Percentiles rank a stretch among this genome's conserved stretches.
Evolutionary conservation across 352 stramenopile genomes (phyloP).

Genomic region (Aphanomyces euteiches): DNA sequence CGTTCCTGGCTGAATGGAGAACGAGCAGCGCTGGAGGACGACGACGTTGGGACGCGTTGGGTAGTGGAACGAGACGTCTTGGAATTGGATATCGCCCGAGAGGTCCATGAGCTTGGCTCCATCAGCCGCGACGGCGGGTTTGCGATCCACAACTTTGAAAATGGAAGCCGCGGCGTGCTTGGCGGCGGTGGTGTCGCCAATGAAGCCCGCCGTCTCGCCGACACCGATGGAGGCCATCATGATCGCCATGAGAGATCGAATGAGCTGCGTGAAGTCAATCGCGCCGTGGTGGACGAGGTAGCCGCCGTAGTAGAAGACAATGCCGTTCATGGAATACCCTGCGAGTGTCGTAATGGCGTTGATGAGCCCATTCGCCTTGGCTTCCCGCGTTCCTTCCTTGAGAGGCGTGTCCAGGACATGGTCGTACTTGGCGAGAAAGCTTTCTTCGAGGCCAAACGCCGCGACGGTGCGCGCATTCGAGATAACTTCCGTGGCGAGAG

Average conservation of each 20-base stretch:
- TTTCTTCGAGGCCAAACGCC: slow-evolving; percentile 33
- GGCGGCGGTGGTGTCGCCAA: slow-evolving; percentile 34
- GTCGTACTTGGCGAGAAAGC: slow-evolving; percentile 33
- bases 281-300: slow-evolving; percentile 41
- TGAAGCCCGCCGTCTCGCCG: slow-evolving; percentile 33
- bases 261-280: slow-evolving; percentile 46
- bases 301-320: slow-evolving; percentile 58
- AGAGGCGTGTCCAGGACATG: slow-evolving; percentile 35
- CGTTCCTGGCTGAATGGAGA: slow-evolving; percentile 39
- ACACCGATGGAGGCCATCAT: slow-evolving; percentile 45
- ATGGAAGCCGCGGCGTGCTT: slow-evolving; percentile 37
- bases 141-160: slow-evolving; percentile 37
- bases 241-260: slow-evolving; percentile 52
- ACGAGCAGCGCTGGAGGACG: slow-evolving; percentile 27
- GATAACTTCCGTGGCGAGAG: slow-evolving; percentile 35
- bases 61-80: slow-evolving; percentile 71
- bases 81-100: slow-evolving; percentile 48
- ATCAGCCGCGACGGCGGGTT: slow-evolving; percentile 39
- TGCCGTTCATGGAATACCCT: slow-evolving; percentile 43
- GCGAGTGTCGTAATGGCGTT: slow-evolving; percentile 74
- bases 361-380: slow-evolving; percentile 41
- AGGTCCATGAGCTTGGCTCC: too few relatives aligned
- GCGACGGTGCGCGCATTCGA: slow-evolving; percentile 36
- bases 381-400: slow-evolving; percentile 36
- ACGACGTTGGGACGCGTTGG: slow-evolving; percentile 45